phyloP scores from a whole-genome alignment of 352 stramenopile genomes.

The Phytopythium kandeliae region DNA sequence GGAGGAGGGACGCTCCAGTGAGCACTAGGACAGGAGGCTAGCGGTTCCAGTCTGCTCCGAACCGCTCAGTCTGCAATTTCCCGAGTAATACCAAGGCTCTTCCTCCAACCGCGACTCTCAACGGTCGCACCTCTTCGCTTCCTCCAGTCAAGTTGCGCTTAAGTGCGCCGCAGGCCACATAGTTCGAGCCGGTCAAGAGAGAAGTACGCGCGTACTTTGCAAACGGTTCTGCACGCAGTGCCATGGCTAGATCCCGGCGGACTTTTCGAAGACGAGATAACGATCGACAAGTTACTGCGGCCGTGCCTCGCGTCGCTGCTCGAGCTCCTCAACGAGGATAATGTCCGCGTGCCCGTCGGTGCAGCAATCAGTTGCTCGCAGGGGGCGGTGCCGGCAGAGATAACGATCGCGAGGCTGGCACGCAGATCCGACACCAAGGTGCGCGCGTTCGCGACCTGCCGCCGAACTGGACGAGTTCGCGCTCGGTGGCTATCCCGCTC shows the following conservation, averaged over 20 bases:
- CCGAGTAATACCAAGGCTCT: too few species aligned
- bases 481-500: constrained; percentile 30
- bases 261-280: constrained; percentile 71
- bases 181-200: background rate
- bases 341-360: constrained; percentile 28
- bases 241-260: constrained; percentile 55
- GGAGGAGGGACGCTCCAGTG: too few species aligned
- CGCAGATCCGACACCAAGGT: constrained; percentile 26
- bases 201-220: background rate
- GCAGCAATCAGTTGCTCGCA: too few species aligned
- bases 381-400: too few species aligned
- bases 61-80: too few species aligned
- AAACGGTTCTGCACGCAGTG: background rate
- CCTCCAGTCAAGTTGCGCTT: too few species aligned
- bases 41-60: too few species aligned
- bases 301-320: constrained; percentile 55
- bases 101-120: too few species aligned
- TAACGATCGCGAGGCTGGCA: too few species aligned
- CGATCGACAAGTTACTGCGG: constrained; percentile 58
- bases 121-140: too few species aligned
- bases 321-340: constrained; percentile 50
- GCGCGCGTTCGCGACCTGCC: constrained; percentile 23
- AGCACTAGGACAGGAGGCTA: too few species aligned
- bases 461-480: constrained; percentile 37
- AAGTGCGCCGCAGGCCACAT: too few species aligned